Base-by-base conservation (phyloP, 805 yeast species). In the Saccharomycopsis schoenii region DNA sequence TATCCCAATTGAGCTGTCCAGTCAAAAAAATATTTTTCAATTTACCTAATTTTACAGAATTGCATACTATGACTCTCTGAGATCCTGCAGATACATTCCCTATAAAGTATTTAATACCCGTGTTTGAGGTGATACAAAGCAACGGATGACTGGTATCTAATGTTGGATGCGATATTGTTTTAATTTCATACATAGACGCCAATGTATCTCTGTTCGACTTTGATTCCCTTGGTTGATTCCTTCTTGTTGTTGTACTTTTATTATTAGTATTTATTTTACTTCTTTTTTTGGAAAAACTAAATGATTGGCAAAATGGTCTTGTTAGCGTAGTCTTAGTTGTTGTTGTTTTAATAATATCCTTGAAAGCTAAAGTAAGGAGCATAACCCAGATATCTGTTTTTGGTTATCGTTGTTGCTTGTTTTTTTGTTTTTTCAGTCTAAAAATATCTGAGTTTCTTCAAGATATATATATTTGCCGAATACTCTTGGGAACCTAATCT, bases 51-150 rank as follows among this genome's bases (percentile, higher is more conserved):
- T 79, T 77, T 29, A 85, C 69, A 55, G 82, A 81, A 64, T 81
- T 77, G 65, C 86, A 90, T 62, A 82, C 81, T 58, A 89, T 72
- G 2, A 81, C 74, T 67, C 99, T 75, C 70, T 93, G 99, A 0
- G 89, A 74, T 2, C 98, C 98, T 70, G 92, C 97, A 2, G 93
- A 82, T 2, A 89, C 72, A 60, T 84, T 83, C 2, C 98, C 99
- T 68, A 93, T 80, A 55, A 91, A 72, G 66, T 83, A 88, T 61
- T 80, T 70, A 58, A 73, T 71, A 4, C 89, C 88, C 17, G 76
- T 77, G 41, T 74, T 68, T 56, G 80, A 77, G 58, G 69, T 71
- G 10, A 83, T 67, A 73, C 77, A 70, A n/a, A 83, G 62, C 47
- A 79, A 68, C 1, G 86, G 84, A 62, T 76, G 80, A 47, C 70